Evolutionary conservation across 352 stramenopile genomes (phyloP).

Genomic region (Globisporangium lucens): DNA sequence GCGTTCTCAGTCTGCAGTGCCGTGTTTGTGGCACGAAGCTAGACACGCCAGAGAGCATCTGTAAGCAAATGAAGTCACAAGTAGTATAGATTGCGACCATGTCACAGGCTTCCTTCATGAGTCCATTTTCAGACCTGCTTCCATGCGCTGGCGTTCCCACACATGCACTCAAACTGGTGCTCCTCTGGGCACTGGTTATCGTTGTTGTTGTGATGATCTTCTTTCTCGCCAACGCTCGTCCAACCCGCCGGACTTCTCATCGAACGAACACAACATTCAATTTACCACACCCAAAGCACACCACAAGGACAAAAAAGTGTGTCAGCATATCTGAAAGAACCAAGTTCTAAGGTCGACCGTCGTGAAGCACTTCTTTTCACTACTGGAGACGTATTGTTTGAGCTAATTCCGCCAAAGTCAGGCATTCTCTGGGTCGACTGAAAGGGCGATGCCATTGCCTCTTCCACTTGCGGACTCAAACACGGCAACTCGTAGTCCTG

Average conservation of each 20-base stretch:
- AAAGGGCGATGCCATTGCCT: background rate
- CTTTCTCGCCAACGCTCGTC: background rate
- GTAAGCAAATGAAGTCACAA: background rate
- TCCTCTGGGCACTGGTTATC: constrained; percentile 3
- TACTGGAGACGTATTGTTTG: background rate
- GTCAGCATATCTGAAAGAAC: background rate
- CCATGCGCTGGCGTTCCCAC: background rate
- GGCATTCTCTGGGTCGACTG: background rate
- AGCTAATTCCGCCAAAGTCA: background rate
- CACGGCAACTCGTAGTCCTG: background rate
- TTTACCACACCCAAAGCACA: background rate
- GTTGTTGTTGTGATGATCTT: background rate
- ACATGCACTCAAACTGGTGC: background rate
- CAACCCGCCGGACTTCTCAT: background rate
- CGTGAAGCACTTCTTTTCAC: background rate
- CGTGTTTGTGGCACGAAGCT: constrained; percentile 22
- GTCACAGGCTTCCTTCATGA: background rate
- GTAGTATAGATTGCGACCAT: background rate
- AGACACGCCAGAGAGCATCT: constrained; percentile 11
- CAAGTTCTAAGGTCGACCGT: background rate
- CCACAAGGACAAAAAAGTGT: background rate
- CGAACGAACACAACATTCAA: background rate
- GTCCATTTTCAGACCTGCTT: constrained; percentile 6
- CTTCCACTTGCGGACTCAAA: background rate
- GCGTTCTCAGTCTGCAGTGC: constrained; percentile 31